Evolutionary conservation across 441 rosid species (phyloP).

Genomic region (Macaranga tanarius): DNA sequence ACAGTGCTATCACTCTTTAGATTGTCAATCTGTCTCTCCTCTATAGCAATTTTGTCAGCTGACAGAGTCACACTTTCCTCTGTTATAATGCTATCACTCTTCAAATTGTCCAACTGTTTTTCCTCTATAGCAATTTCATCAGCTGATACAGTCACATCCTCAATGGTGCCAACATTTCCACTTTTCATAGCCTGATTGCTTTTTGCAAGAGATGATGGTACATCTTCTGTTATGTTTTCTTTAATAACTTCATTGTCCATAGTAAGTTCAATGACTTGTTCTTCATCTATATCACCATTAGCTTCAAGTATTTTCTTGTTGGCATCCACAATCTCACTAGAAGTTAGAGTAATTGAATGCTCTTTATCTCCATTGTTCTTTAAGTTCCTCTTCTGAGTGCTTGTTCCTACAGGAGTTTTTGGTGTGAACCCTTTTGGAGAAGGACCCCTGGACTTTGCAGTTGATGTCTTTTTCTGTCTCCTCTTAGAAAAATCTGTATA

Average conservation of each 20-base stretch:
- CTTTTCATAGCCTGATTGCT: conserved; percentile 29
- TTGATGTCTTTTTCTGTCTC: conserved; percentile 51
- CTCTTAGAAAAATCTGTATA: conserved; percentile 67
- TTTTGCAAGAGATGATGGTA: conserved; percentile 22
- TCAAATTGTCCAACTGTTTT: conserved; percentile 18
- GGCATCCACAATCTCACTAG: conserved; percentile 30
- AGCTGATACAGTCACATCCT: conserved; percentile 17
- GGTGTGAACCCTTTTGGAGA: conserved; percentile 48
- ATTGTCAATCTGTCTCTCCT: conserved; percentile 21
- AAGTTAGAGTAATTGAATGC: conserved; percentile 34
- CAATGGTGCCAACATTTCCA: conserved; percentile 34
- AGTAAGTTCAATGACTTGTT: conserved; percentile 33
- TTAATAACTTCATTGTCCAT: conserved; percentile 29
- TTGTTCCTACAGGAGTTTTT: conserved; percentile 42
- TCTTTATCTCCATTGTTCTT: conserved; percentile 45
- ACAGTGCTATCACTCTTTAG: conserved; percentile 21
- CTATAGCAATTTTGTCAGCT: conserved; percentile 11
- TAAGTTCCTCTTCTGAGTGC: conserved; percentile 43
- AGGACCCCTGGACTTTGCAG: conserved; percentile 50
- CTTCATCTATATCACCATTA: conserved; percentile 36
- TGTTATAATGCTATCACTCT: conserved; percentile 23
- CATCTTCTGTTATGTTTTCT: conserved; percentile 28
- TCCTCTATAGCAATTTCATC: conserved; percentile 21
- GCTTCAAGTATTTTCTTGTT: conserved; percentile 28
- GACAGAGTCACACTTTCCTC: conserved; percentile 15